Evolutionary conservation across 1,139 yeast species (phyloP), one percentile per base, ranked within the genome.

Genomic region (Zygoascus meyerae): DNA sequence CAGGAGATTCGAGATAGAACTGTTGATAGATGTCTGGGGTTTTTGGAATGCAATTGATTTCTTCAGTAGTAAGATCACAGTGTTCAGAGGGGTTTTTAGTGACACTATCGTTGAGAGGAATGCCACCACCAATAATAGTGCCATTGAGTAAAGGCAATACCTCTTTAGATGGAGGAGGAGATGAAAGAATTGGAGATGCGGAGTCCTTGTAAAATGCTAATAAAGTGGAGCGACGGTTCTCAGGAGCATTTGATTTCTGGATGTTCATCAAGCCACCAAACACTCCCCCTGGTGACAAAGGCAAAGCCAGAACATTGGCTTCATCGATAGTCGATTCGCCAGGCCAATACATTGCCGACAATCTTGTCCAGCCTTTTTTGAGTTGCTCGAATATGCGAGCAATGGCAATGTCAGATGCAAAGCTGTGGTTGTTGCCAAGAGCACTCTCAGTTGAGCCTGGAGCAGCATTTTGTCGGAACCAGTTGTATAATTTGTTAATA

Each of bases 321-420:
- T 46, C 46, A 32, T 38, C 42, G 12, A 40, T 12, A 11, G 54
- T 49, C 6, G 47, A 40, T 3, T 58, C 58, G 8, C 62, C 29
- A 43, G 59, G 58, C 72, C 72, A 69, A 54, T 63, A 66, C 46
- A 58, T 44, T 35, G 59, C 49, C 21, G 66, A 52, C n/a, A 59
- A 55, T 16, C 60, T 46, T 40, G 62, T 57, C 73, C 74, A 70
- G 36, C 61, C 62, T 38, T 58, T 56, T 34, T 68, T 63, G 39
- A 69, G 59, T 48, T 68, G 71, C 29, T 56, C 58, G 26, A 69
- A 47, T 11, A 70, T 64, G 14, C 61, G 58, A 18, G 53, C 42
- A 34, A 62, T 56, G 11, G 39, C 45, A 8, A 18, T 17, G n/a
- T 35, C 17, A 11, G 26, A 30, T 17, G 40, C 26, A 10, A 7